phyloP scores from a whole-genome alignment of 2,329 filamentous ascomycete species.

The Alternaria brassicicola region DNA sequence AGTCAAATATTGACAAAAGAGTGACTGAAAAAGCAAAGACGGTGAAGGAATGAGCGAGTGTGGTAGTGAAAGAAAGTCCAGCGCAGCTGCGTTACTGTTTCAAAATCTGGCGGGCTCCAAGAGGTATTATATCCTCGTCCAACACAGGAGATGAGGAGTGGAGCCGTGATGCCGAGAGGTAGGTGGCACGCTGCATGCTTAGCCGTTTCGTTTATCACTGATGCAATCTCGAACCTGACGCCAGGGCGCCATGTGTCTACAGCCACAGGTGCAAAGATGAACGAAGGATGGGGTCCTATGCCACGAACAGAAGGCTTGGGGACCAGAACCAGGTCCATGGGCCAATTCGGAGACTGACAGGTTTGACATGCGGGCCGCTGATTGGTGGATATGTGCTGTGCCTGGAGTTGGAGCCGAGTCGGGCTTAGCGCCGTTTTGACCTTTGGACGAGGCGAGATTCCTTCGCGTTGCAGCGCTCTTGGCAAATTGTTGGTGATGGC shows the following conservation, averaged over 20 bases:
- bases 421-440: slow-evolving; percentile 21
- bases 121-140: slow-evolving; percentile 30
- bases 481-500: slow-evolving; percentile 1
- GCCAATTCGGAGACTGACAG: slow-evolving; percentile 18
- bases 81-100: slow-evolving; percentile 38
- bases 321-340: slow-evolving; percentile 14
- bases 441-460: slow-evolving; percentile 19
- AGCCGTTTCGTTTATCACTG: slow-evolving; percentile 37
- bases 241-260: slow-evolving; percentile 28
- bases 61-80: slow-evolving; percentile 37
- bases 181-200: slow-evolving; percentile 25
- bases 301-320: slow-evolving; percentile 8
- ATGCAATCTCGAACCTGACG: slow-evolving; percentile 25
- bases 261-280: slow-evolving; percentile 28
- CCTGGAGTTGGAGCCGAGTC: slow-evolving; percentile 16
- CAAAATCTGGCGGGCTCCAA: slow-evolving; percentile 8
- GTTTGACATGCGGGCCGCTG: slow-evolving; percentile 5
- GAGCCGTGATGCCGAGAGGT: slow-evolving; percentile 21
- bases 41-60: slow-evolving; percentile 23
- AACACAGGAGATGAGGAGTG: slow-evolving; percentile 17
- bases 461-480: slow-evolving; percentile 25
- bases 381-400: slow-evolving; percentile 29
- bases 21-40: slow-evolving; percentile 27
- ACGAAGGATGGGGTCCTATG: slow-evolving; percentile 22
- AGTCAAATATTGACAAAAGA: slow-evolving; percentile 31